Evolutionary conservation across 129 eudicot genomes (phyloP).

Genomic region (Daucus carota): DH1_v3.0 NC_030381.2:1814001-1814500

Average conservation of each 20-base stretch:
- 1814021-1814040: not conserved
- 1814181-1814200: not conserved
- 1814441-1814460: slow-evolving; percentile 88
- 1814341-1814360: not conserved
- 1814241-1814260: not conserved
- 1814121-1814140: slow-evolving; percentile 54
- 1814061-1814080: slow-evolving; percentile 79
- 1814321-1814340: not conserved
- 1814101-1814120: slow-evolving; percentile 66
- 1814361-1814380: not conserved
- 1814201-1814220: not conserved
- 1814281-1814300: not conserved
- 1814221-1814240: not conserved
- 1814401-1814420: slow-evolving; percentile 43
- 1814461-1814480: slow-evolving; percentile 73
- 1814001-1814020: not conserved
- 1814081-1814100: slow-evolving; percentile 78
- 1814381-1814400: not conserved
- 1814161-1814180: not conserved
- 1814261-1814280: not conserved
- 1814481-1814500: slow-evolving; percentile 81
- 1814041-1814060: slow-evolving; percentile 11
- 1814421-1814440: slow-evolving; percentile 92
- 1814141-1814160: not conserved
- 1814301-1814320: not conserved